These are phyloP conservation scores for Xylaria sp. DNA, from an alignment of 2,329 filamentous ascomycete species.

Conservation along the genomic window DNA sequence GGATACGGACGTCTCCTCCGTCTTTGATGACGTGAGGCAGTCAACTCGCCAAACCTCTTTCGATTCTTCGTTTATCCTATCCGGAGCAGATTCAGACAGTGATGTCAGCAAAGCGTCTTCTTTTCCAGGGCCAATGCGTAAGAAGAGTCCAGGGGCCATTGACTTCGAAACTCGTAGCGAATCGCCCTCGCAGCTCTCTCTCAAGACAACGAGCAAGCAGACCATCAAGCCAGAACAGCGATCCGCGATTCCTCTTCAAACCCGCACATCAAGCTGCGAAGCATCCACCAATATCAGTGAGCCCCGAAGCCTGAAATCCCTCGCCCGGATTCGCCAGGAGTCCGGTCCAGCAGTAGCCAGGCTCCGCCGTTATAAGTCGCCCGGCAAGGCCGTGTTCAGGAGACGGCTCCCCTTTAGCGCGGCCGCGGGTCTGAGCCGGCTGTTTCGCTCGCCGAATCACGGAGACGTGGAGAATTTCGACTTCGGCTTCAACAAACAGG, in stretches of 20 bases:
- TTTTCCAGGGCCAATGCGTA: neutral
- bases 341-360: constrained; percentile 26
- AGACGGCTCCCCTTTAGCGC: constrained; percentile 13
- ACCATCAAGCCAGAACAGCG: neutral
- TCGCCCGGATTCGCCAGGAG: constrained; percentile 7
- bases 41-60: constrained; percentile 30
- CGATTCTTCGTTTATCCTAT: constrained; percentile 4
- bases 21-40: constrained; percentile 25
- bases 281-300: neutral
- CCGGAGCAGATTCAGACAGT: neutral
- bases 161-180: neutral
- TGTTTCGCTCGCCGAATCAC: constrained; percentile 17
- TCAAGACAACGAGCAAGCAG: neutral
- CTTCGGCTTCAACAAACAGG: constrained; percentile 18
- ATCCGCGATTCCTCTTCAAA: neutral
- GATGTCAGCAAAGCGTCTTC: constrained; percentile 4
- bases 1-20: constrained; percentile 22
- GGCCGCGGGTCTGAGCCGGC: constrained; percentile 14
- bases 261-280: neutral
- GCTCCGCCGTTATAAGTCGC: constrained; percentile 27
- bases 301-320: neutral
- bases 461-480: constrained; percentile 7
- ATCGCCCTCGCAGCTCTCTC: neutral
- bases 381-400: constrained; percentile 16
- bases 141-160: neutral